Conservation (phyloP, 768 basidiomycete species). For the Pulveroboletus sp. region DNA sequence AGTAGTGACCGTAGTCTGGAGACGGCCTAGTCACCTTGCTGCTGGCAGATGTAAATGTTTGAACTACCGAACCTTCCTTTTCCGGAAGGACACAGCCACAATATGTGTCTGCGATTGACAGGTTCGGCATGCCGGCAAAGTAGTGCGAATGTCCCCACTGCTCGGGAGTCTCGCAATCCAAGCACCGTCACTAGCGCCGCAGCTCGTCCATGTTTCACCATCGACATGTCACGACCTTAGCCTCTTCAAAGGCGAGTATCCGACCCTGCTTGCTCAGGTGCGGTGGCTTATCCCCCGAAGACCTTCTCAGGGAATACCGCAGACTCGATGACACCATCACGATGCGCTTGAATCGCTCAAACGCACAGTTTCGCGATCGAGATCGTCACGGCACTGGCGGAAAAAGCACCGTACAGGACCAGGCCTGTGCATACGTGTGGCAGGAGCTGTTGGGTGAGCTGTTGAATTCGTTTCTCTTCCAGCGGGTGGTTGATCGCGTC, state of each 20-base stretch:
- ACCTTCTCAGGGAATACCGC: slow-evolving; percentile 80
- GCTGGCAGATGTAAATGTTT: too few species aligned
- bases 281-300: slow-evolving; percentile 38
- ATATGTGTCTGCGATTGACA: slow-evolving; percentile 21
- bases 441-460: slow-evolving; percentile 71
- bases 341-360: slow-evolving; percentile 79
- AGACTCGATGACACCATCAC: slow-evolving; percentile 75
- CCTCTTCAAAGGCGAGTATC: slow-evolving; percentile 61
- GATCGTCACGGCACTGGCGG: slow-evolving; percentile 49
- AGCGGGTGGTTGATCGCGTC: slow-evolving; percentile 18
- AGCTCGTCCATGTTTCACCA: slow-evolving; percentile 69
- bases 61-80: slow-evolving; percentile 33
- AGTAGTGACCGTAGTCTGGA: neutral
- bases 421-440: slow-evolving; percentile 77
- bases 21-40: too few species aligned
- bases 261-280: slow-evolving; percentile 3
- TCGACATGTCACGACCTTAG: slow-evolving; percentile 73
- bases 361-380: slow-evolving; percentile 71
- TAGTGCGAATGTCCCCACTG: slow-evolving; percentile 41
- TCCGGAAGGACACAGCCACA: slow-evolving; percentile 16
- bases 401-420: slow-evolving; percentile 61
- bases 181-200: slow-evolving; percentile 55
- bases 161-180: slow-evolving; percentile 72
- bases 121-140: slow-evolving; percentile 28
- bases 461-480: slow-evolving; percentile 10